These are phyloP conservation scores for Aquilaria malaccensis DNA, from an alignment of 345 rosid species.

Conservation along the genomic window DNA sequence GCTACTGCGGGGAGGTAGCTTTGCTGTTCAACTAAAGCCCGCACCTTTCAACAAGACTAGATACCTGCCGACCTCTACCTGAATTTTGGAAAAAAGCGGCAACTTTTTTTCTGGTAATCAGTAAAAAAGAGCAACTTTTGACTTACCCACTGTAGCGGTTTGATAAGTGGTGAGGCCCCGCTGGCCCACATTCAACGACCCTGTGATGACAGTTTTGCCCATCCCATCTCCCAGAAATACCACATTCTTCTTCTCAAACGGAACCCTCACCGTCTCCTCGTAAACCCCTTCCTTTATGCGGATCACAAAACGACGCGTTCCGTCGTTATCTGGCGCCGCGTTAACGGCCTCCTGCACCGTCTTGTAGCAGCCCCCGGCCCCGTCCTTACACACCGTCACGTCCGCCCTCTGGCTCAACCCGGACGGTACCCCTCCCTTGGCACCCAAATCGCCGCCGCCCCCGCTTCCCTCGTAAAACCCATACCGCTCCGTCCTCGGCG, in stretches of 20 bases:
- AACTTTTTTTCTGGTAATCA: too few species aligned
- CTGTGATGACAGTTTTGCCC: slow-evolving; percentile 81
- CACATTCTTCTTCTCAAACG: slow-evolving; percentile 70
- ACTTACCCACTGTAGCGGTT: slow-evolving; percentile 78
- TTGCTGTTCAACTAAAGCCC: too few species aligned
- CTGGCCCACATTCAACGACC: slow-evolving; percentile 37
- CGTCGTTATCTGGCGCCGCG: slow-evolving; percentile 53
- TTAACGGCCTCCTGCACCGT: slow-evolving; percentile 81
- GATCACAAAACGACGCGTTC: slow-evolving; percentile 42
- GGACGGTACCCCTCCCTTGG: slow-evolving; percentile 35
- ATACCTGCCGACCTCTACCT: too few species aligned
- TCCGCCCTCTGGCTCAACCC: slow-evolving; percentile 28
- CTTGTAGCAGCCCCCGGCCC: slow-evolving; percentile 31
- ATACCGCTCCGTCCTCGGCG: slow-evolving; percentile 68
- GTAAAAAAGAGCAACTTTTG: not conserved
- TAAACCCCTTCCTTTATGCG: slow-evolving; percentile 57
- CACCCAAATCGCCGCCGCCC: slow-evolving; percentile 15
- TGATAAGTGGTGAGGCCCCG: slow-evolving; percentile 63
- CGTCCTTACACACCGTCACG: slow-evolving; percentile 64
- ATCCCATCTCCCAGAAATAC: slow-evolving; percentile 79
- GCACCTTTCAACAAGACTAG: too few species aligned
- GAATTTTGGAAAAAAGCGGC: not conserved
- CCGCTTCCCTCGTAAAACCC: slow-evolving; percentile 51
- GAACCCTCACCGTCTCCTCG: slow-evolving; percentile 67
- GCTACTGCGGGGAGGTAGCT: too few species aligned